A percentile compares a stretch with the other conserved stretches of the same genome.
These are phyloP conservation scores for Hordeum marinum DNA, from an alignment of 176 grass and related monocot species.

Conservation along the genomic window DNA sequence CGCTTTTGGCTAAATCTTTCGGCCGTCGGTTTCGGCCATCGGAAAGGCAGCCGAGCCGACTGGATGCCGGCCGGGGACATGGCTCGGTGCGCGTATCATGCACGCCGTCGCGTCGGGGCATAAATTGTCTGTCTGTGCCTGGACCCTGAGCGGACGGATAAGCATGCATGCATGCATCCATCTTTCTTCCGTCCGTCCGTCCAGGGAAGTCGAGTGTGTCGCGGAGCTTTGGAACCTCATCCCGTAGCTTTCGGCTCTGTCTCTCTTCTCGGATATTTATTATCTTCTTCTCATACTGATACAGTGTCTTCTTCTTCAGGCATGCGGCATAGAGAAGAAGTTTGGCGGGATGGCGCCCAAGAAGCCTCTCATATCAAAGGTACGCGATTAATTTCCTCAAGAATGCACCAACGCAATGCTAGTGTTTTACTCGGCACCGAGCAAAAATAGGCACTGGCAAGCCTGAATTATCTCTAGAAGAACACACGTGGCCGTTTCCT, in stretches of 20 bases:
- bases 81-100: background rate
- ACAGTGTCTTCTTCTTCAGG: constrained; percentile 24
- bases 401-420: too few species aligned
- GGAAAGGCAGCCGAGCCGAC: background rate
- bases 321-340: constrained; percentile 46
- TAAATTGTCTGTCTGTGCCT: background rate
- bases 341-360: constrained; percentile 80
- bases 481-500: background rate
- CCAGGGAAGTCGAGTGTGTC: background rate
- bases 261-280: background rate
- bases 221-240: background rate
- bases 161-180: background rate
- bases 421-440: too few species aligned
- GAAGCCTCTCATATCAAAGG: constrained; percentile 96
- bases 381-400: background rate
- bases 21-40: constrained; percentile 1
- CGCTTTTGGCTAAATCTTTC: background rate
- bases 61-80: background rate
- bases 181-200: background rate
- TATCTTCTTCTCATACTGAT: background rate
- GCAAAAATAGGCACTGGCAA: background rate
- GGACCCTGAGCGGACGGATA: constrained; percentile 23
- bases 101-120: constrained; percentile 16
- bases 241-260: background rate
- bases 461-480: background rate